Evolutionary conservation across 2,329 filamentous ascomycete species (phyloP).

Genomic region (Hymenoscyphus albidus): DNA sequence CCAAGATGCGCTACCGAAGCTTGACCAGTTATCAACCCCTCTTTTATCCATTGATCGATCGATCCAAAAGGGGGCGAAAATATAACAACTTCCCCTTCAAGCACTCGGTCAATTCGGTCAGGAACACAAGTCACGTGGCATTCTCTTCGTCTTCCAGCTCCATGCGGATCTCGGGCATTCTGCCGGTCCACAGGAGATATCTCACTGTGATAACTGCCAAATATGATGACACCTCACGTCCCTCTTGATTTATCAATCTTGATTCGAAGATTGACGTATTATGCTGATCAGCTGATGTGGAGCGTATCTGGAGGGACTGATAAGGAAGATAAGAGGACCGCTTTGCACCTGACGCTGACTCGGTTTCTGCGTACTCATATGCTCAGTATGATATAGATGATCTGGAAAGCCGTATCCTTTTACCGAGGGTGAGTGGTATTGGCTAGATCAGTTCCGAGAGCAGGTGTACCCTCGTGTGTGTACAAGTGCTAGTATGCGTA

Average conservation of each 20-base stretch:
- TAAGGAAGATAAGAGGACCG: neutral
- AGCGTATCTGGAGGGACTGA: neutral
- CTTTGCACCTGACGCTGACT: conserved; percentile 1
- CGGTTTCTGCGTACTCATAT: neutral
- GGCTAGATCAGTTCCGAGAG: neutral
- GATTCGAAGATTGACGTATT: neutral
- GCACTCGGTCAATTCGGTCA: neutral
- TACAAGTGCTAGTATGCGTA: neutral
- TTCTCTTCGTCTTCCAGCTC: neutral
- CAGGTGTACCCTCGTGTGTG: neutral
- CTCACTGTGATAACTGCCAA: neutral
- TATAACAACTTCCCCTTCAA: neutral
- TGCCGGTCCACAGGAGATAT: neutral
- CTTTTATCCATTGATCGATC: neutral
- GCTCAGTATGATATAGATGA: neutral
- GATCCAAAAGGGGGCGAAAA: neutral
- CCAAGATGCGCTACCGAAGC: no score
- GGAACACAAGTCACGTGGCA: neutral
- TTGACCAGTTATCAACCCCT: neutral
- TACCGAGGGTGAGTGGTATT: neutral
- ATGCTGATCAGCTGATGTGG: neutral
- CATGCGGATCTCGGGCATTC: neutral
- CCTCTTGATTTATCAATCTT: neutral
- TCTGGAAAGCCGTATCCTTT: neutral
- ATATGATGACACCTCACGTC: neutral